Conservation (phyloP, 768 basidiomycete genomes). For the Boletus bicolor region DNA sequence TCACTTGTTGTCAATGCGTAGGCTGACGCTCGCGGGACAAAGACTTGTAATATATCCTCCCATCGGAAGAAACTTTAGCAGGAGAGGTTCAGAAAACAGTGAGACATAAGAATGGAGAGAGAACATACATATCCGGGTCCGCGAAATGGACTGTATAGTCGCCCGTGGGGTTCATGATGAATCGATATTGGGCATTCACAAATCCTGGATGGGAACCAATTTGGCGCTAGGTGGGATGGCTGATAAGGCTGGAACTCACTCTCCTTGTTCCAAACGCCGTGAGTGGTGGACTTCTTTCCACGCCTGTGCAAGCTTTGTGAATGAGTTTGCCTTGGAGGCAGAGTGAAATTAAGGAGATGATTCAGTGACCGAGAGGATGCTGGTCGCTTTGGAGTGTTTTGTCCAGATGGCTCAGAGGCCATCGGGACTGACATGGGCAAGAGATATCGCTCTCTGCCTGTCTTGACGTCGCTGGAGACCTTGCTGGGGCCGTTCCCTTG, state of each 20-base stretch:
- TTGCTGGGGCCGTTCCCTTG: conserved; percentile 45
- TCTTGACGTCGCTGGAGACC: conserved; percentile 9
- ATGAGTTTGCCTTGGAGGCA: conserved; percentile 80
- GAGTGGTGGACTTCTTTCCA: conserved; percentile 63
- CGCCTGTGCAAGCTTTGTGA: conserved; percentile 64
- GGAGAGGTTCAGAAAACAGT: not conserved
- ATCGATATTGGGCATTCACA: conserved; percentile 94
- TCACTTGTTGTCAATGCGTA: conserved; percentile 60
- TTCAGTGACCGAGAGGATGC: conserved; percentile 62
- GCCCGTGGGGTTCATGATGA: conserved; percentile 91
- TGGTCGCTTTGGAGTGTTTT: conserved; percentile 54
- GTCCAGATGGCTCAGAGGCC: conserved; percentile 23
- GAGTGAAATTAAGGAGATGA: conserved; percentile 90
- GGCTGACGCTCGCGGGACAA: conserved; percentile 82
- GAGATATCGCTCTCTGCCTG: conserved; percentile 8
- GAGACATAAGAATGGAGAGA: not conserved
- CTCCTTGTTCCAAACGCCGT: conserved; percentile 85
- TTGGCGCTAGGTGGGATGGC: conserved; percentile 14
- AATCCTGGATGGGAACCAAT: conserved; percentile 58
- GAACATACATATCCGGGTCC: conserved; percentile 90
- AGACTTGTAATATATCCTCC: conserved; percentile 92
- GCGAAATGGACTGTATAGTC: conserved; percentile 94
- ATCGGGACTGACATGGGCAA: conserved; percentile 27
- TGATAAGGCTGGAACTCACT: conserved; percentile 53
- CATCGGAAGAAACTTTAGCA: conserved; percentile 83